Conservation (phyloP, 2,329 filamentous ascomycete species). For the Tolypocladium nubicola region DNA sequence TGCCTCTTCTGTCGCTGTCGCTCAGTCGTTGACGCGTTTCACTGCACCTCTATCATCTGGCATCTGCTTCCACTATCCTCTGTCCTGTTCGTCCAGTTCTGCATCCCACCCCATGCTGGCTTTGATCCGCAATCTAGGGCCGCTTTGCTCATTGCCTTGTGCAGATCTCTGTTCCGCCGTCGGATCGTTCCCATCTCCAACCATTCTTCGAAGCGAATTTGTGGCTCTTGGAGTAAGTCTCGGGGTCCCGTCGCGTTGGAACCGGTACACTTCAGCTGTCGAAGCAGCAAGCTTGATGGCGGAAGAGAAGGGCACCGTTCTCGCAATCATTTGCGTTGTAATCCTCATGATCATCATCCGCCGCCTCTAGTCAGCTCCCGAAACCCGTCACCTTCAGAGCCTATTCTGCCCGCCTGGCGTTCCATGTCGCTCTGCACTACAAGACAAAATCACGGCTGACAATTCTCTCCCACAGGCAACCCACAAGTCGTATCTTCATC, state of each 20-base stretch:
- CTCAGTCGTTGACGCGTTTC: not conserved
- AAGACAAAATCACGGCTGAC: not conserved
- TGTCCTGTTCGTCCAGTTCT: not conserved
- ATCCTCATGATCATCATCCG: not conserved
- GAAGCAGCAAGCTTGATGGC: not conserved
- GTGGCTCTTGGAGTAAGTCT: conserved; percentile 20
- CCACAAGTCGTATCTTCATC: conserved; percentile 24
- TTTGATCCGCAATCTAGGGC: not conserved
- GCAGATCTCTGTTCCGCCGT: conserved; percentile 18
- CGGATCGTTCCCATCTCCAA: conserved; percentile 19
- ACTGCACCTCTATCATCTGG: not conserved
- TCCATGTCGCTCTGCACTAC: no score
- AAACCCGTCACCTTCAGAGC: not conserved
- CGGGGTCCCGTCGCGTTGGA: not conserved
- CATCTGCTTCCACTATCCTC: not conserved
- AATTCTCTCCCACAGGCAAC: conserved; percentile 5
- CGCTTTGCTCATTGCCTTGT: conserved; percentile 2
- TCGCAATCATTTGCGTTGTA: not conserved
- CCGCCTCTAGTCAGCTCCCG: not conserved
- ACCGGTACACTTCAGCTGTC: not conserved
- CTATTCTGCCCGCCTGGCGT: no score
- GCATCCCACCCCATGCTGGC: not conserved
- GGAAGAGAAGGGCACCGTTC: not conserved
- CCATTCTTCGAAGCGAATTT: conserved; percentile 18
- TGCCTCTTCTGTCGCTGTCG: not conserved